phyloP scores from a whole-genome alignment of 2,329 filamentous ascomycete species.

The Apiospora phragmitis region DNA sequence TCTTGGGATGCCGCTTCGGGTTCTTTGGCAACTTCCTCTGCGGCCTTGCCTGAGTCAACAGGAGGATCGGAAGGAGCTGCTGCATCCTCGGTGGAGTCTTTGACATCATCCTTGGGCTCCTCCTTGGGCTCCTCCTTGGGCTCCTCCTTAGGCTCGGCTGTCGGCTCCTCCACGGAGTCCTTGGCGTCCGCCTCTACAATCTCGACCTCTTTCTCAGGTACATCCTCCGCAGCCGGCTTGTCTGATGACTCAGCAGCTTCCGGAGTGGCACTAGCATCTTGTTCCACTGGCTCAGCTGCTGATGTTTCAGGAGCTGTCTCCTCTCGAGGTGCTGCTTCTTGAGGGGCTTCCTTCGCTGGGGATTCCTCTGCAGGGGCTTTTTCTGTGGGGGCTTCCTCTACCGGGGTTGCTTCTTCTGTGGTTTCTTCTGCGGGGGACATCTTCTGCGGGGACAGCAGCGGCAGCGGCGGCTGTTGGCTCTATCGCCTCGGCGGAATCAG shows the following conservation, averaged over 20 bases:
- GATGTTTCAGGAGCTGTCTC: slow-evolving; percentile 4
- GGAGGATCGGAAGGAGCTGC: neutral
- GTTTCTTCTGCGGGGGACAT: neutral
- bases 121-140: slow-evolving; percentile 4
- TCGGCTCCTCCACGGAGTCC: neutral
- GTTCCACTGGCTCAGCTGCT: neutral
- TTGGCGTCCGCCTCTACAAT: neutral
- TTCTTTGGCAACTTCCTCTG: neutral
- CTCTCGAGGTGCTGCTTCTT: neutral
- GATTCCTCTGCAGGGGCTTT: neutral
- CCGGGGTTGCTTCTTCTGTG: neutral
- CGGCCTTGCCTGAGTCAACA: neutral
- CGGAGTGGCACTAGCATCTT: neutral
- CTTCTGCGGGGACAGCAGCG: neutral
- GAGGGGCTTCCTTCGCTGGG: neutral
- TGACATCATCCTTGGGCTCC: slow-evolving; percentile 6
- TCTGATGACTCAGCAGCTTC: slow-evolving; percentile 2
- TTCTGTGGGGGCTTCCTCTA: neutral
- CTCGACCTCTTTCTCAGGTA: neutral
- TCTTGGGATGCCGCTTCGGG: neutral
- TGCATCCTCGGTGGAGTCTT: neutral
- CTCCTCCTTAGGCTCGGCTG: slow-evolving; percentile 6
- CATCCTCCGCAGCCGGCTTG: neutral
- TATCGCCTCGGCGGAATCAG: neutral
- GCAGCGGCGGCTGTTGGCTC: neutral